These are phyloP conservation scores for Grigorovia jiainica DNA, from an alignment of 805 yeast genomes.

Conservation along the genomic window DNA sequence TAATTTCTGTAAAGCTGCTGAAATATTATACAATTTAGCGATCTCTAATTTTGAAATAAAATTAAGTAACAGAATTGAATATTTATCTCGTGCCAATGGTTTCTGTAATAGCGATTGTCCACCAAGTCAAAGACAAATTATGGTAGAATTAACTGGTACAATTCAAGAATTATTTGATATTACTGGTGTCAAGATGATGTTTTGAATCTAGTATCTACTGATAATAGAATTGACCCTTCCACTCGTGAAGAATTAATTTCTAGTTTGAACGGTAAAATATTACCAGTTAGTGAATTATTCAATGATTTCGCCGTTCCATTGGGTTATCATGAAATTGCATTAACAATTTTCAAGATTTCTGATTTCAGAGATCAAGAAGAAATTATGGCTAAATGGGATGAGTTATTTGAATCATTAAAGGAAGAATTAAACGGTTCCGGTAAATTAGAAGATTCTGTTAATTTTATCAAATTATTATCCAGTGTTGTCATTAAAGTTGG, in stretches of 20 bases:
- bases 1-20: constrained; percentile 75
- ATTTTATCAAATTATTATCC: constrained; percentile 32
- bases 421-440: constrained; percentile 22
- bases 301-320: constrained; percentile 82
- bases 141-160: constrained; percentile 56
- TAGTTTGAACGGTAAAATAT: constrained; percentile 52
- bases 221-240: constrained; percentile 35
- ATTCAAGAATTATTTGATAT: constrained; percentile 79
- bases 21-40: constrained; percentile 63
- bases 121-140: constrained; percentile 64
- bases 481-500: constrained; percentile 43
- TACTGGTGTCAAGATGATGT: constrained; percentile 67
- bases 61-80: constrained; percentile 73
- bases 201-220: constrained; percentile 38
- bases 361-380: constrained; percentile 82
- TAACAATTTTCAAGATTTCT: constrained; percentile 69
- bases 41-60: constrained; percentile 60
- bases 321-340: constrained; percentile 75
- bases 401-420: constrained; percentile 47
- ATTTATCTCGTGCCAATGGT: constrained; percentile 83
- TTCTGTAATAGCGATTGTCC: constrained; percentile 81
- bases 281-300: constrained; percentile 68
- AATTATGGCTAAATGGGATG: constrained; percentile 71
- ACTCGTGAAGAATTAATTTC: constrained; percentile 43
- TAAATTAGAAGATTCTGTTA: constrained; percentile 22